Evolutionary conservation across 495 filamentous ascomycete species (phyloP).

Genomic region (Chlorociboria aeruginascens): DNA sequence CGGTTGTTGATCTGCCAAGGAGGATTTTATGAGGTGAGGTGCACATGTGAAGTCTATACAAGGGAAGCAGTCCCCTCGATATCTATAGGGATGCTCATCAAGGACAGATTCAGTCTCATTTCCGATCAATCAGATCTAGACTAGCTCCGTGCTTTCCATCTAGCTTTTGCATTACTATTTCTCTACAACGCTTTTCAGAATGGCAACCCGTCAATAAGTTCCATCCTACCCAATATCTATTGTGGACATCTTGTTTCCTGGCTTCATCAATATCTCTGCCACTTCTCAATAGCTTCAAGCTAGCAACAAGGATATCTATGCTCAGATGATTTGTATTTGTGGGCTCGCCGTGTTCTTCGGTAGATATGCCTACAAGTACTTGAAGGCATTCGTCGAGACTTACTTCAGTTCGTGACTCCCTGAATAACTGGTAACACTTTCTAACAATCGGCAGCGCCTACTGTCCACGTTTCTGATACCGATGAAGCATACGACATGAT

Average conservation of each 20-base stretch:
- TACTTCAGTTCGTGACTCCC: constrained; percentile 24
- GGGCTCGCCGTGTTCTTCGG: constrained; percentile 30
- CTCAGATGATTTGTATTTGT: constrained; percentile 41
- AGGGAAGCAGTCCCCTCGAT: too few relatives aligned
- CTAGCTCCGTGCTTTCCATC: too few relatives aligned
- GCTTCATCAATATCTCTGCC: constrained; percentile 25
- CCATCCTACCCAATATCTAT: background rate
- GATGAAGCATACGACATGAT: constrained; percentile 55
- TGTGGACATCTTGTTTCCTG: constrained; percentile 3
- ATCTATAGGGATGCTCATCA: too few relatives aligned
- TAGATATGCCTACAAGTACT: constrained; percentile 37
- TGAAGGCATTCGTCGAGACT: constrained; percentile 24
- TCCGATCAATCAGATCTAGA: too few relatives aligned
- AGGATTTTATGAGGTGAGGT: too few relatives aligned
- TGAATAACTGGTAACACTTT: constrained; percentile 22
- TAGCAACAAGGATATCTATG: constrained; percentile 47
- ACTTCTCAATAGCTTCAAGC: constrained; percentile 43
- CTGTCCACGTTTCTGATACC: constrained; percentile 36
- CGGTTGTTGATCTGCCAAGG: too few relatives aligned
- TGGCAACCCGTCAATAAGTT: too few relatives aligned
- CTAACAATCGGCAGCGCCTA: constrained; percentile 46
- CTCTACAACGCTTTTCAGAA: too few relatives aligned
- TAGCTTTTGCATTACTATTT: too few relatives aligned
- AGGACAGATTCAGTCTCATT: too few relatives aligned
- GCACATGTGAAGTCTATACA: too few relatives aligned